phyloP scores from a whole-genome alignment of 2,329 filamentous ascomycete species.

The Mollisiaceae sp. region DNA sequence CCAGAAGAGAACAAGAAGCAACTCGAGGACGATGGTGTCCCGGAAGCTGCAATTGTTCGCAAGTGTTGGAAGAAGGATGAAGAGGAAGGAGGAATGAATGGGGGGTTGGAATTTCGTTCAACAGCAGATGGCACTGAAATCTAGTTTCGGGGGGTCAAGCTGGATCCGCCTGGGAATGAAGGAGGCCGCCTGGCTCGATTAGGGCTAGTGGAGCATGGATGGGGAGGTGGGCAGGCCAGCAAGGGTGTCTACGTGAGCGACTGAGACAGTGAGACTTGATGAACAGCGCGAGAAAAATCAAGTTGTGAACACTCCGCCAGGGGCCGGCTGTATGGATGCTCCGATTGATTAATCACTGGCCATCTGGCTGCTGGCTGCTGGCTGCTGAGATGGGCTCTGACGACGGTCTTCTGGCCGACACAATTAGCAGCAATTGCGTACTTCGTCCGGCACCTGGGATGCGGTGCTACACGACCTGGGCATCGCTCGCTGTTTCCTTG shows the following conservation, averaged over 20 bases:
- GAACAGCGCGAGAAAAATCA: conserved; percentile 1
- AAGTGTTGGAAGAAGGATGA: conserved; percentile 16
- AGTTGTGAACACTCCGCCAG: background rate
- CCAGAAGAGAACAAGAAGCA: conserved; percentile 20
- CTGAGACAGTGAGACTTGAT: conserved; percentile 7
- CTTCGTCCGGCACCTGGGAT: conserved; percentile 7
- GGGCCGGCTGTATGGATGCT: background rate
- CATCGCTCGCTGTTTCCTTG: background rate
- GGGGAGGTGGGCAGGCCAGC: background rate
- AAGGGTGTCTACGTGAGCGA: conserved; percentile 5
- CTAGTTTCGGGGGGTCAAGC: conserved; percentile 18
- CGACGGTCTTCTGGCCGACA: background rate
- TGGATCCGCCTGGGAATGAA: conserved; percentile 29
- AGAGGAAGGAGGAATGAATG: background rate
- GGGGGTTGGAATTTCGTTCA: background rate
- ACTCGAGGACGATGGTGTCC: conserved; percentile 17
- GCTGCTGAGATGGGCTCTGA: no score
- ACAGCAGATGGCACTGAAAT: conserved; percentile 12
- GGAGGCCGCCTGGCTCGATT: conserved; percentile 17
- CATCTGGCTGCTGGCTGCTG: no score
- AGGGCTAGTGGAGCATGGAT: conserved; percentile 14
- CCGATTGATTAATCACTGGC: background rate
- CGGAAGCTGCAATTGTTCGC: conserved; percentile 5
- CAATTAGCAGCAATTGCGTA: conserved; percentile 10
- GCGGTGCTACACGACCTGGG: background rate